Conservation (phyloP, 352 stramenopile species). For the Phytophthora vignae region DNA sequence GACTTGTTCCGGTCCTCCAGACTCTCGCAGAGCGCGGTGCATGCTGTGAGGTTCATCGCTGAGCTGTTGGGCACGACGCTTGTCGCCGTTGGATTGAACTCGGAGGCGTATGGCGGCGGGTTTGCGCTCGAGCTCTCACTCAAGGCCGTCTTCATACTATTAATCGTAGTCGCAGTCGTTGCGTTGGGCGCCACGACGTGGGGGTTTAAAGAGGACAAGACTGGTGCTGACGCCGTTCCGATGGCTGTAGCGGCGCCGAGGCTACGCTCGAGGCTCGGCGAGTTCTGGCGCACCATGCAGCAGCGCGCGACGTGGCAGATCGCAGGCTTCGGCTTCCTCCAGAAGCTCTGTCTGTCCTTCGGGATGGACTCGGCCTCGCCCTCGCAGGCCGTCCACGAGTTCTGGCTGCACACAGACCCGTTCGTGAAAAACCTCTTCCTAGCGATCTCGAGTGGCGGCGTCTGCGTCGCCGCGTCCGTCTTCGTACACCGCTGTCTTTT, state of each 20-base stretch:
- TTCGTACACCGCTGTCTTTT: conserved; percentile 66
- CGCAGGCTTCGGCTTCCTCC: conserved; percentile 70
- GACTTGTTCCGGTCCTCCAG: conserved; percentile 17
- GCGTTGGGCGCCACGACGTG: conserved; percentile 51
- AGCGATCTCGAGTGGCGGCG: conserved; percentile 50
- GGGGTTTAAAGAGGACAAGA: conserved; percentile 43
- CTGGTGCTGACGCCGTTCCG: neutral
- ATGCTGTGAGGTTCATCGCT: conserved; percentile 62
- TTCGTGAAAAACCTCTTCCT: conserved; percentile 70
- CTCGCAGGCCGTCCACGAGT: conserved; percentile 60
- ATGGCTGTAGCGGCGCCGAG: conserved; percentile 13
- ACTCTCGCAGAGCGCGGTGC: conserved; percentile 60
- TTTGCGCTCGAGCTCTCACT: conserved; percentile 63
- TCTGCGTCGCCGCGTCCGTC: conserved; percentile 64
- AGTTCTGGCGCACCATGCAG: conserved; percentile 69
- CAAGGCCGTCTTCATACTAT: conserved; percentile 44
- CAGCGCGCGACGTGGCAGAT: conserved; percentile 80
- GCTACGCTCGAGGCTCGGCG: conserved; percentile 40
- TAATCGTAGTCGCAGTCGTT: conserved; percentile 40
- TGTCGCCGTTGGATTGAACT: conserved; percentile 70
- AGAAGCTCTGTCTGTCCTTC: conserved; percentile 62
- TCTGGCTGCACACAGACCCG: conserved; percentile 72
- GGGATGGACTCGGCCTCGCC: conserved; percentile 61
- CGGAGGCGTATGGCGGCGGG: conserved; percentile 52
- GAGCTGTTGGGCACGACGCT: conserved; percentile 65